phyloP scores from a whole-genome alignment of 495 filamentous ascomycete genomes.

The Penicillium daleae region DNA sequence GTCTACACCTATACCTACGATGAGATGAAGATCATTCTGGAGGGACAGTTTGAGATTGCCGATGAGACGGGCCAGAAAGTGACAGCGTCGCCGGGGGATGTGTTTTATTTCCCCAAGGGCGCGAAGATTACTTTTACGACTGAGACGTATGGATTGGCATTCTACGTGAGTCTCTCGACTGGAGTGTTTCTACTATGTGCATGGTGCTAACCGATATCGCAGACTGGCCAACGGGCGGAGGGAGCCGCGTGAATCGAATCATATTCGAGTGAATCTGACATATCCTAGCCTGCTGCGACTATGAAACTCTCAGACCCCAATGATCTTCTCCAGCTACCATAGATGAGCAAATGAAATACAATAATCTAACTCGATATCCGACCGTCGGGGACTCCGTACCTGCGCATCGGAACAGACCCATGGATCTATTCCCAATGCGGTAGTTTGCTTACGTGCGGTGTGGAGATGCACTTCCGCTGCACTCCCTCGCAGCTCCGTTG shows the following conservation, averaged over 20 bases:
- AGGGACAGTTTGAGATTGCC: slow-evolving; percentile 73
- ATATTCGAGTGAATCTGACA: slow-evolving; percentile 5
- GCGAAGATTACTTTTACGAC: slow-evolving; percentile 76
- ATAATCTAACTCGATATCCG: slow-evolving; percentile 1
- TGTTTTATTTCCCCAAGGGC: slow-evolving; percentile 81
- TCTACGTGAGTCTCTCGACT: slow-evolving; percentile 63
- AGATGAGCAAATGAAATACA: neutral
- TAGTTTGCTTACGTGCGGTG: slow-evolving; percentile 28
- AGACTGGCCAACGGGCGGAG: slow-evolving; percentile 52
- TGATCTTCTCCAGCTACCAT: neutral
- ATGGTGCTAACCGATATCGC: slow-evolving; percentile 23
- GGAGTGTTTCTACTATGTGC: too few species aligned
- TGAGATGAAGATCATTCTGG: slow-evolving; percentile 81
- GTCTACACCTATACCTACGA: slow-evolving; percentile 77
- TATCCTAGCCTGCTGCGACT: neutral
- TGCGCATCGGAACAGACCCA: slow-evolving; percentile 13
- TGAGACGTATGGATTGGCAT: slow-evolving; percentile 69
- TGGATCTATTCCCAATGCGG: slow-evolving; percentile 31
- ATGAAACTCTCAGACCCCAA: neutral
- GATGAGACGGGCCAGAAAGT: slow-evolving; percentile 73
- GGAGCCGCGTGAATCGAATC: slow-evolving; percentile 38
- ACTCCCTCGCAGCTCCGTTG: neutral
- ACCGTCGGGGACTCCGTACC: slow-evolving; percentile 20
- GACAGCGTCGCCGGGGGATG: slow-evolving; percentile 69
- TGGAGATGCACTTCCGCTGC: neutral